Evolutionary conservation across 352 stramenopile species (phyloP).

Genomic region (Thalassiosira allenii): DNA sequence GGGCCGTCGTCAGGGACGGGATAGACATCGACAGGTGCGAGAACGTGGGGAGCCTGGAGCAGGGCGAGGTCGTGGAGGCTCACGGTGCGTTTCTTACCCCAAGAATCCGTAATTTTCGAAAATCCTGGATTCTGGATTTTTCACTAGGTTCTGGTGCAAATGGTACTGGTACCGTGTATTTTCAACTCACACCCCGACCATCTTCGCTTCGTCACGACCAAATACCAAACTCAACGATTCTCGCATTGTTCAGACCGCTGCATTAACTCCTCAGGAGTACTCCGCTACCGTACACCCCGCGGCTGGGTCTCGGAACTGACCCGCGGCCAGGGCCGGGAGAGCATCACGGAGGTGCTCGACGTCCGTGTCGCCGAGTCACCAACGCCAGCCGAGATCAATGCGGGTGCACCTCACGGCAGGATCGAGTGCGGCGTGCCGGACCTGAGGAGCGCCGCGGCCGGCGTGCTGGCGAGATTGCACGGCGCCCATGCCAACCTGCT

Average conservation of each 20-base stretch:
- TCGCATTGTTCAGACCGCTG: slow-evolving; percentile 73
- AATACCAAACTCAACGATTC: not conserved
- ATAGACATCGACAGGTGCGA: slow-evolving; percentile 87
- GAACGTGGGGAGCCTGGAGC: slow-evolving; percentile 86
- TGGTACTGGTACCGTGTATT: too few relatives aligned
- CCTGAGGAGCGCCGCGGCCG: slow-evolving; percentile 69
- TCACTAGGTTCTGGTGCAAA: too few relatives aligned
- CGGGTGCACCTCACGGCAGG: not conserved
- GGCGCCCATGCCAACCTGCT: slow-evolving; percentile 75
- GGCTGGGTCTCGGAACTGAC: slow-evolving; percentile 88
- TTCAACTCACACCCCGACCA: too few relatives aligned
- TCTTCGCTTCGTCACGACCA: too few relatives aligned
- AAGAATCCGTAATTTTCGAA: too few relatives aligned
- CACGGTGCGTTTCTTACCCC: slow-evolving; percentile 48
- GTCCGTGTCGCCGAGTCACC: slow-evolving; percentile 47
- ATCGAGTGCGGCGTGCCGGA: slow-evolving; percentile 79
- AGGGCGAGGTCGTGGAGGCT: slow-evolving; percentile 85
- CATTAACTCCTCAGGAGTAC: slow-evolving; percentile 85
- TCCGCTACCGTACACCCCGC: slow-evolving; percentile 83
- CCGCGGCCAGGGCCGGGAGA: slow-evolving; percentile 83
- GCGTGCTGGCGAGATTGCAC: slow-evolving; percentile 79
- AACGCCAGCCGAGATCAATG: too few relatives aligned
- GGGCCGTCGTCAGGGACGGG: slow-evolving; percentile 84
- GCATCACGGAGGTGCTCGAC: slow-evolving; percentile 86
- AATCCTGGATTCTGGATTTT: too few relatives aligned